A percentile compares a stretch with the other conserved stretches of the same genome.
Conservation (phyloP, 2,329 filamentous ascomycete species). For the Ophiostoma piceae region DNA sequence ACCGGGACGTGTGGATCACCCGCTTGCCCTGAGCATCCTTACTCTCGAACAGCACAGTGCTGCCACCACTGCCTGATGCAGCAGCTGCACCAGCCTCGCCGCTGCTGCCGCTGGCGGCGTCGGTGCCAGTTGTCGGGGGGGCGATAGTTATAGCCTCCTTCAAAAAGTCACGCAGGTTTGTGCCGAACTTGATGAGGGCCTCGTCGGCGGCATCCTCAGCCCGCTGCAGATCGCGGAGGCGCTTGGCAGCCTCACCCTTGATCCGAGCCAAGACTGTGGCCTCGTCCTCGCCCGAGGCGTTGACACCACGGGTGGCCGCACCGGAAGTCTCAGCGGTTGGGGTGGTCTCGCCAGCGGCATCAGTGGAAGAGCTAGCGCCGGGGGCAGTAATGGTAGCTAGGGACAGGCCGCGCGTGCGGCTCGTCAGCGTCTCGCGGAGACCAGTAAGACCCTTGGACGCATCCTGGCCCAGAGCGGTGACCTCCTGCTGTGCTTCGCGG, state of each 20-base stretch:
- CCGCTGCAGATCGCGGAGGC: constrained; percentile 80
- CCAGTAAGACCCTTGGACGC: constrained; percentile 75
- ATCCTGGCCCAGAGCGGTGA: constrained; percentile 71
- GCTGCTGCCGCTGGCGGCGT: neutral
- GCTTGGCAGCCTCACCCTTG: constrained; percentile 69
- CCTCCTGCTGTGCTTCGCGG: constrained; percentile 80
- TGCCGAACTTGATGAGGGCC: constrained; percentile 84
- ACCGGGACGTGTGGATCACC: constrained; percentile 88
- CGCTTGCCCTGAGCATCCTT: constrained; percentile 85
- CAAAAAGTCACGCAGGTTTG: constrained; percentile 83
- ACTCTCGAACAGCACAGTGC: constrained; percentile 80
- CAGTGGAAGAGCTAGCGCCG: constrained; percentile 27
- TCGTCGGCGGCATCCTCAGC: constrained; percentile 97
- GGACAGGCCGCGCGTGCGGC: constrained; percentile 67
- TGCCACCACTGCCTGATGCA: constrained; percentile 27
- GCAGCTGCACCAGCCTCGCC: constrained; percentile 34
- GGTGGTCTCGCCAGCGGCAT: constrained; percentile 35
- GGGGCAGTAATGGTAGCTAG: constrained; percentile 47
- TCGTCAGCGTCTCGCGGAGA: constrained; percentile 62
- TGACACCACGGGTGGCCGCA: neutral
- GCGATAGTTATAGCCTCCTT: constrained; percentile 85
- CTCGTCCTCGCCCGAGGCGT: constrained; percentile 30
- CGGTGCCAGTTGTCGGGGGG: constrained; percentile 53
- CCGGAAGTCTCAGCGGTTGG: constrained; percentile 38
- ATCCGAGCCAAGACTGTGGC: constrained; percentile 67